Evolutionary conservation across 1,139 yeast genomes (phyloP).

Genomic region (Candida tetrigidarum): DNA sequence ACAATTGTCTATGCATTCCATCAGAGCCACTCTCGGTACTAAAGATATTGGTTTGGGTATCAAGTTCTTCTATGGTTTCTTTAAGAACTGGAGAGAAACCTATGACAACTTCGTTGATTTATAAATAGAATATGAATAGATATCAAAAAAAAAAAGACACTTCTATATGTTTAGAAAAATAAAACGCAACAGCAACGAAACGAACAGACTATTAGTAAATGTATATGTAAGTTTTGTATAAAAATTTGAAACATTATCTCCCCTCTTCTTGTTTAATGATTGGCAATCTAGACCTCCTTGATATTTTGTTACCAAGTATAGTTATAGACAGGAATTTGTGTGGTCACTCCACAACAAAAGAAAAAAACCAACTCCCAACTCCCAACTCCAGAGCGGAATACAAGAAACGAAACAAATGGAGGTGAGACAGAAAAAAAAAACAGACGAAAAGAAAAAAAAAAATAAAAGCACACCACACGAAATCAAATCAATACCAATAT

Average conservation of each 20-base stretch:
- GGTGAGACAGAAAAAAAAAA: not conserved
- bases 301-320: too few relatives aligned
- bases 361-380: not conserved
- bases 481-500: conserved; percentile 2
- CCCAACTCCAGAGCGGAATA: not conserved
- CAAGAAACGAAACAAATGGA: not conserved
- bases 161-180: not conserved
- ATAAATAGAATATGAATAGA: conserved; percentile 12
- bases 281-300: too few relatives aligned
- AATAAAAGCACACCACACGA: conserved; percentile 3
- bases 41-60: conserved; percentile 49
- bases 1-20: conserved; percentile 51
- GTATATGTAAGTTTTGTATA: not conserved
- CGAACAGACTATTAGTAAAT: too few relatives aligned
- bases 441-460: not conserved
- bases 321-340: conserved; percentile 4
- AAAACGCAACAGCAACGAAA: too few relatives aligned
- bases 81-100: conserved; percentile 37
- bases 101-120: conserved; percentile 29
- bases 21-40: conserved; percentile 46
- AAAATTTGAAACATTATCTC: not conserved
- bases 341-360: not conserved
- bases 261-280: not conserved
- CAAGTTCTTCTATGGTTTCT: conserved; percentile 41
- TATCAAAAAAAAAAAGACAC: not conserved